Base-by-base conservation (phyloP, 1,139 yeast genomes). In the Candida mesenterica region DNA sequence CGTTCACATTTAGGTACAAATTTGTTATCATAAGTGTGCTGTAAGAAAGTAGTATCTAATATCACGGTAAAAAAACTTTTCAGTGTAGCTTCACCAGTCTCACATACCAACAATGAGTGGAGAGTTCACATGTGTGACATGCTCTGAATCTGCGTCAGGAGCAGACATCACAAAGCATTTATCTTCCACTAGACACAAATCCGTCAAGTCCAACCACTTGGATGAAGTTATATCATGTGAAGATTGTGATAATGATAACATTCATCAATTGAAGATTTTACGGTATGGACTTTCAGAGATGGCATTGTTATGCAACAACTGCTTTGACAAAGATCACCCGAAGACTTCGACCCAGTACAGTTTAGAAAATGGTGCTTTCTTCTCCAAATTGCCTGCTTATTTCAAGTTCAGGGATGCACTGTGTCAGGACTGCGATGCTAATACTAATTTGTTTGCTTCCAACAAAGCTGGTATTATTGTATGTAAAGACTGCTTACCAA, bases 201-300 rank as follows among this genome's bases (percentile, higher is more conserved):
- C 69, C 1, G 70, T 77, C 5, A 45, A 42, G 33, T 61, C 61
- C 41, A 54, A 53, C 5, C 38, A 48, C 0, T 44, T 59, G 3
- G 65, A 60, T 20, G 80, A 77, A 45, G 52, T 57, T 8, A 51
- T 79, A 8, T 68, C 64, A 42, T 79, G 86, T 54, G 82, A 77
- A 49, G 75, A 71, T 31, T 79, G 86, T 54, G 65, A 65, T 15
- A 77, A 76, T 48, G 50, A 64, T 31, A 79, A 77, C 49, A 66
- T 79, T 31, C 82, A 77, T 50, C 75, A 72, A 46, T 56, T 79
- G 34, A 65, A 62, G 33, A 62, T 79, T 28, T 58, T 73, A 6
- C 54, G 84, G 32, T 75, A 67, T 51, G 84, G 81, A 2, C 74
- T 79, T 15, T 65, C 72, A 15, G 81, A 75, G 45, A 71, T 79